Base-by-base conservation (phyloP, 495 filamentous ascomycete species). In the Penicillium dipodomyicola region DNA sequence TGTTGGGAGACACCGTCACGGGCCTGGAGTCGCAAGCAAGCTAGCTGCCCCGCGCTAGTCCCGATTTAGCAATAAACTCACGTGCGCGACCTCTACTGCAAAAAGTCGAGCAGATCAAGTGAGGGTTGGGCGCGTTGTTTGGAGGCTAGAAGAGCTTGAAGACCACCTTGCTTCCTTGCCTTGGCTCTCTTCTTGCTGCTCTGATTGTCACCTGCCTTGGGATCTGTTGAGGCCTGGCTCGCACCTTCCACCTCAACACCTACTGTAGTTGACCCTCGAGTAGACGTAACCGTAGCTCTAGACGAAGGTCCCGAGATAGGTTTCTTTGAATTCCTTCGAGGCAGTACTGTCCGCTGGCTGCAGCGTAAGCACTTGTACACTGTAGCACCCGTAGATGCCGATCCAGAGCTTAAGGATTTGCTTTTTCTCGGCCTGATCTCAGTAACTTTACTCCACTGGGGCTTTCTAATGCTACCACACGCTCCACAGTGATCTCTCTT, bases 161-260 rank as follows among this genome's bases (percentile, higher is more conserved):
- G 67, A 2, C 82, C 77, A 14, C 79, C 77, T 54, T 84, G 75
- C 56, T 85, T 87, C 23, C 84, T 65, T 20, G 79, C 70, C 56
- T 84, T 84, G 23, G 80, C 82, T 65, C 83, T 69, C 52, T 83
- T 82, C 62, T 80, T 86, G 69, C 81, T 86, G 64, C 63, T 82
- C 20, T 75, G 68, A 62, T 82, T 85, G 0, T 77, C 74, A 5
- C 47, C 66, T 17, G 65, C 50, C 40, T 73, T 73, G 55, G 29
- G 45, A 46, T 59, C 49, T 7, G 47, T 35, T 29, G 43, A 22
- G 32, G 56, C 55, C 4, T 37, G 7, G 22, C n/a, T 25, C 29
- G n/a, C 54, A 20, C 19, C 37, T 42, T 29, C 48, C 41, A 55
- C 30, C 5, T 58, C 57, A 25, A 20, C 37, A 17, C 27, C 39